phyloP scores from a whole-genome alignment of 306 rosid genomes.

The Astragalus glycyphyllos region DNA sequence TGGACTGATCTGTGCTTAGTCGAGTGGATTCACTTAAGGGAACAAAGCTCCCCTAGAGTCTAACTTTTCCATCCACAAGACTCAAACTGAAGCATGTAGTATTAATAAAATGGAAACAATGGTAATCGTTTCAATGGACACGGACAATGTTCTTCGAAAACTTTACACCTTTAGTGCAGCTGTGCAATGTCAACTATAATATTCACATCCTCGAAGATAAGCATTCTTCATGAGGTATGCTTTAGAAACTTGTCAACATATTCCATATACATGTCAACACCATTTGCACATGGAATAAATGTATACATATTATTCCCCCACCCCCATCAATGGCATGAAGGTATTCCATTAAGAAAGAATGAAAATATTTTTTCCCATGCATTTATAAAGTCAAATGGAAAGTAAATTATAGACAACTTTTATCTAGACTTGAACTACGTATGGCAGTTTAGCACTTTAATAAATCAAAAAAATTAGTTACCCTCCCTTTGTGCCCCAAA shows the following conservation, averaged over 20 bases:
- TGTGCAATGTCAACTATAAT: neutral
- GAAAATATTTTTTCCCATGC: neutral
- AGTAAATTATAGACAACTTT: conserved; percentile 14
- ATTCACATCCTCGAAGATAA: conserved; percentile 4
- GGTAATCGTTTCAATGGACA: conserved; percentile 21
- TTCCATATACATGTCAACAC: conserved; percentile 2
- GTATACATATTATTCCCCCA: neutral
- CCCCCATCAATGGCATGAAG: conserved; percentile 12
- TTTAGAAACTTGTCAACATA: conserved; percentile 21
- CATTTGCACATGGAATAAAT: conserved; percentile 12
- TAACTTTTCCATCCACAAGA: neutral
- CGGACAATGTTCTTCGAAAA: neutral
- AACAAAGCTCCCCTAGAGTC: neutral
- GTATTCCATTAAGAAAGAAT: conserved; percentile 1
- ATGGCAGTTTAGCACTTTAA: conserved; percentile 28
- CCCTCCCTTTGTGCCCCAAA: conserved; percentile 13
- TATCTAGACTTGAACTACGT: conserved; percentile 15
- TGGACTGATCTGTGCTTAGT: neutral
- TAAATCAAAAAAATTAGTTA: conserved; percentile 23
- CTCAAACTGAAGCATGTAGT: neutral
- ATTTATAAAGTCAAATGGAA: conserved; percentile 13
- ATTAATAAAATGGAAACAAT: neutral
- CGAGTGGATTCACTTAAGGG: neutral
- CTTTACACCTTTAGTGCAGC: neutral
- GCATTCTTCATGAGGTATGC: neutral